Conservation (phyloP, 2,329 filamentous ascomycete species). For the Monosporascus ibericus region DNA sequence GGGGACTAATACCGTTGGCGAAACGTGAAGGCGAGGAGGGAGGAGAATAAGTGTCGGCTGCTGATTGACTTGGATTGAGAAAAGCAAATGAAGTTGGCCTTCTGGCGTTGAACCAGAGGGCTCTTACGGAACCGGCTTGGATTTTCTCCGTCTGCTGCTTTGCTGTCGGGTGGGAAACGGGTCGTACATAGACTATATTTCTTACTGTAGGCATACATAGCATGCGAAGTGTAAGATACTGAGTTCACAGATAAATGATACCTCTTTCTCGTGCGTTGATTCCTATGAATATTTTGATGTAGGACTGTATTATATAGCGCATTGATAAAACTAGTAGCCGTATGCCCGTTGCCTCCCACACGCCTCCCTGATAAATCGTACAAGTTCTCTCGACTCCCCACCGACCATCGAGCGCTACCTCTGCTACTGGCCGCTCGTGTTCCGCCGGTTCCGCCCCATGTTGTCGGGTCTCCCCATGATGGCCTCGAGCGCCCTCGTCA, state of each 20-base stretch:
- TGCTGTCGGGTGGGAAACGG: neutral
- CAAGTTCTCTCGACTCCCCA: too few relatives aligned
- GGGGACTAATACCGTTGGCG: neutral
- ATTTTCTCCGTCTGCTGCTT: neutral
- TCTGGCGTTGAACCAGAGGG: too few relatives aligned
- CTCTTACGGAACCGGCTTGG: neutral
- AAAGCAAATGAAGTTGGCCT: neutral
- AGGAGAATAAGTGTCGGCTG: neutral
- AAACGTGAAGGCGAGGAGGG: conserved; percentile 3
- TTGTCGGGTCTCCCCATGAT: conserved; percentile 58
- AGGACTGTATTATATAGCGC: too few relatives aligned
- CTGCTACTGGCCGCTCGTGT: conserved; percentile 29
- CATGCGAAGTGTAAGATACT: neutral
- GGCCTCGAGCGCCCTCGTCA: conserved; percentile 70
- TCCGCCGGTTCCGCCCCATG: conserved; percentile 35
- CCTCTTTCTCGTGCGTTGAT: neutral
- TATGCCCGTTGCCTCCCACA: too few relatives aligned
- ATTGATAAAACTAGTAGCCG: too few relatives aligned
- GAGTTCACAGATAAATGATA: neutral
- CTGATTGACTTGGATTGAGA: neutral
- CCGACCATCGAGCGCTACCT: neutral
- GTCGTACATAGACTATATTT: neutral
- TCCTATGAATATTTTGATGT: too few relatives aligned
- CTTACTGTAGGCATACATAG: neutral
- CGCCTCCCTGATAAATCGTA: too few relatives aligned